A percentile compares a stretch with the other conserved stretches of the same genome.
Conservation (phyloP, 345 rosid genomes). For the Citrus unshiu region DNA sequence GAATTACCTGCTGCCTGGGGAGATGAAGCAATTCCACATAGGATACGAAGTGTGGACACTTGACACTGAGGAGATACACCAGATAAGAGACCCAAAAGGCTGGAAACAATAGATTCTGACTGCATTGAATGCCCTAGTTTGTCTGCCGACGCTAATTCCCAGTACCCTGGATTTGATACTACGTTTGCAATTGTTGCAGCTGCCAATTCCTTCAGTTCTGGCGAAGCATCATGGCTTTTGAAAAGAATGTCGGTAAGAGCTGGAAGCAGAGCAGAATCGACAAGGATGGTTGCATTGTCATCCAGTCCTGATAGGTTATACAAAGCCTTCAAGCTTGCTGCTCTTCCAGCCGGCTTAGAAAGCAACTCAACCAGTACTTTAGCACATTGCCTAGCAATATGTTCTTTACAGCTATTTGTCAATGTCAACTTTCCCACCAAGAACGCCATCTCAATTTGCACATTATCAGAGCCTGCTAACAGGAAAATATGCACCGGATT, state of each 20-base stretch:
- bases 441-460: slow-evolving; percentile 37
- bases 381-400: slow-evolving; percentile 33
- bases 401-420: slow-evolving; percentile 35
- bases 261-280: slow-evolving; percentile 35
- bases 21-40: slow-evolving; percentile 38
- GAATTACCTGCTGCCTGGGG: slow-evolving; percentile 42
- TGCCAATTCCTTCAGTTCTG: slow-evolving; percentile 29
- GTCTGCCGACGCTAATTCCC: slow-evolving; percentile 42
- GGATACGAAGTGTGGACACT: slow-evolving; percentile 26
- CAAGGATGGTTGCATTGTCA: slow-evolving; percentile 38
- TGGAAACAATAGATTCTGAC: slow-evolving; percentile 25
- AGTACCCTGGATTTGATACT: slow-evolving; percentile 42
- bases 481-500: neutral
- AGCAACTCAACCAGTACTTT: slow-evolving; percentile 28
- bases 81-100: slow-evolving; percentile 30
- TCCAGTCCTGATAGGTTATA: slow-evolving; percentile 37
- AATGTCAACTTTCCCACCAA: slow-evolving; percentile 39
- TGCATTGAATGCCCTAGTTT: slow-evolving; percentile 36
- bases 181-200: slow-evolving; percentile 36
- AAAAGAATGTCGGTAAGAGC: slow-evolving; percentile 34
- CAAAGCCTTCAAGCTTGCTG: slow-evolving; percentile 35
- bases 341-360: slow-evolving; percentile 24
- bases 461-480: slow-evolving; percentile 37
- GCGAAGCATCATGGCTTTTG: slow-evolving; percentile 12
- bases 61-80: slow-evolving; percentile 28